Percentiles rank a stretch among this genome's conserved stretches.
Evolutionary conservation across 805 yeast genomes (phyloP).

Genomic region (Ogataea henricii): DNA sequence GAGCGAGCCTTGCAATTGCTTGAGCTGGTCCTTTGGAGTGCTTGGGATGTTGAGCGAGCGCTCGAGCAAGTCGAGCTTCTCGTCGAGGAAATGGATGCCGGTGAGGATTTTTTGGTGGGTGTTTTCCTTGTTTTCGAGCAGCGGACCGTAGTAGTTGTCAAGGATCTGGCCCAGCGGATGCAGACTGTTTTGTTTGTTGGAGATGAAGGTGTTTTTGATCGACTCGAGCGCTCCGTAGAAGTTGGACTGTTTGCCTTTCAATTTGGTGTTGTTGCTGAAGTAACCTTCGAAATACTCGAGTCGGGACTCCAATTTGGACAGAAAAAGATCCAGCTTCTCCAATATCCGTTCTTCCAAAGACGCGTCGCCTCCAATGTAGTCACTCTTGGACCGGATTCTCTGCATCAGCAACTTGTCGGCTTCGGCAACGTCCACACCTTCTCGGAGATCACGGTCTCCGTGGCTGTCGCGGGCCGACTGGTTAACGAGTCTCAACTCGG

Average conservation of each 20-base stretch:
- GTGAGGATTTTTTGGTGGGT: constrained; percentile 37
- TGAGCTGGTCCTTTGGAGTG: constrained; percentile 31
- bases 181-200: constrained; percentile 28
- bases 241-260: constrained; percentile 22
- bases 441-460: neutral
- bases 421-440: constrained; percentile 7
- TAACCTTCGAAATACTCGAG: constrained; percentile 33
- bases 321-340: constrained; percentile 31
- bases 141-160: constrained; percentile 32
- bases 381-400: constrained; percentile 16
- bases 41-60: constrained; percentile 33
- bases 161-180: constrained; percentile 33
- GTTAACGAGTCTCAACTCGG: constrained; percentile 12
- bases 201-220: constrained; percentile 24
- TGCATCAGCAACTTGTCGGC: constrained; percentile 20
- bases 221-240: constrained; percentile 28
- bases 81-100: constrained; percentile 41
- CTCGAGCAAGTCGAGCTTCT: constrained; percentile 43
- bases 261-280: constrained; percentile 22
- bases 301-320: constrained; percentile 30
- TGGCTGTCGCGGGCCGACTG: constrained; percentile 1
- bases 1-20: constrained; percentile 37
- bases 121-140: constrained; percentile 14
- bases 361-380: constrained; percentile 8
- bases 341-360: constrained; percentile 32